phyloP scores from a whole-genome alignment of 768 basidiomycete genomes.

The Sistotremastrum niveocremeum region DNA sequence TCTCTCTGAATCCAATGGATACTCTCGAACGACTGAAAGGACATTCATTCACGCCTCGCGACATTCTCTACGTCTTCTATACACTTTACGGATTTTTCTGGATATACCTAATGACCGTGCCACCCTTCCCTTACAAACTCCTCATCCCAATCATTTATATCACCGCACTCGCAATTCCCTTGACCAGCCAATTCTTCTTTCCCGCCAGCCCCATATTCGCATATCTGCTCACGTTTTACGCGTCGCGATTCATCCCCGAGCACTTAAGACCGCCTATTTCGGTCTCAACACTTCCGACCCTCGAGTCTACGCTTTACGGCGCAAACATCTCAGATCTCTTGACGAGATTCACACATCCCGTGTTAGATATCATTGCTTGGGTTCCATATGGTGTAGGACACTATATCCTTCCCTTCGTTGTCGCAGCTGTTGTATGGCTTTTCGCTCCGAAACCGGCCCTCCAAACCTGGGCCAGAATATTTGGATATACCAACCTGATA shows the following conservation, averaged over 20 bases:
- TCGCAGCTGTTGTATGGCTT: constrained; percentile 79
- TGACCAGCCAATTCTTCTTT: constrained; percentile 83
- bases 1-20: constrained; percentile 56
- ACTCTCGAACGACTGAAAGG: constrained; percentile 45
- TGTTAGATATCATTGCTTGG: constrained; percentile 92
- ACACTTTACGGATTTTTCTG: constrained; percentile 51
- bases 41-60: constrained; percentile 41
- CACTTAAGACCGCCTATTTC: constrained; percentile 69
- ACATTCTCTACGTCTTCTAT: constrained; percentile 55
- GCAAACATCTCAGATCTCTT: constrained; percentile 97
- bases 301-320: constrained; percentile 91
- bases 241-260: constrained; percentile 73
- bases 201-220: constrained; percentile 79
- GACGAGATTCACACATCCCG: constrained; percentile 83
- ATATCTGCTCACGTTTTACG: constrained; percentile 80
- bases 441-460: constrained; percentile 73
- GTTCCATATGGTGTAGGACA: constrained; percentile 93
- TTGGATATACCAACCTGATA: constrained; percentile 85
- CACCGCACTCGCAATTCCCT: constrained; percentile 60
- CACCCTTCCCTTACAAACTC: constrained; percentile 62
- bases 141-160: constrained; percentile 60
- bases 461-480: constrained; percentile 72
- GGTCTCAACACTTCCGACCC: constrained; percentile 85
- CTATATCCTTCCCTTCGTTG: constrained; percentile 75
- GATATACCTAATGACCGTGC: constrained; percentile 57